Evolutionary conservation across 148 eudicot genomes (phyloP), one percentile per base, ranked within the genome.

Genomic region (Camellia granthamiana): DNA sequence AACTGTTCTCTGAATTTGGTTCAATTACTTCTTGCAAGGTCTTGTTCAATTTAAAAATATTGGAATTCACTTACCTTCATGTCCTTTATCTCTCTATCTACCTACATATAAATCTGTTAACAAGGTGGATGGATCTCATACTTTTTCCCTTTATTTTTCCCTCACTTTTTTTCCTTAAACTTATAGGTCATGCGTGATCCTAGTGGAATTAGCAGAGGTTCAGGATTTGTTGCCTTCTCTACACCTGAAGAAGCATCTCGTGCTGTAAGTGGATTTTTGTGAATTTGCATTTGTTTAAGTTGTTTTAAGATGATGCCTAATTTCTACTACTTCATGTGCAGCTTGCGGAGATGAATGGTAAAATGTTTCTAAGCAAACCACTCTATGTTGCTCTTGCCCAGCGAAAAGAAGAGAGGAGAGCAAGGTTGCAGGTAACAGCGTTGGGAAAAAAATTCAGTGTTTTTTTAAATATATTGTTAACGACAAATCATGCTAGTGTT

Each of bases 341-440:
- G 96, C 96, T 94, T 80, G 78, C 89, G 18, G 96, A 94, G 86
- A 92, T 94, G 98, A 92, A 94, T 77, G 96, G 98, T 2, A 92
- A 92, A 84, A 90, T 94, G 85, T 79, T 90, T 59, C 85, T 87
- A 47, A 92, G 92, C 90, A 94, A 94, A 82, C 98, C 98, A 18
- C 86, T 94, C 63, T 94, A 94, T 75, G 98, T 94, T 83, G 98
- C 98, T 42, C 90, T 90, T 84, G 96, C 96, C 38, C 97, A 94
- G 79, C 84, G 97, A 16, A 94, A 92, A 79, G 98, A 94, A 81
- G 98, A 94, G 79, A 87, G 97, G 78, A 87, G 92, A 74, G 97
- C 97, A 42, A 90, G 89, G 82, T 86, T 94, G 83, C 97, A 94
- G 98, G 98, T 94, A 85, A 67, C 41, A 52, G 30, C 12, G 16